A percentile compares a stretch with the other conserved stretches of the same genome.
phyloP scores from a whole-genome alignment of 306 rosid species.

The Dalbergia cochinchinensis region DNA sequence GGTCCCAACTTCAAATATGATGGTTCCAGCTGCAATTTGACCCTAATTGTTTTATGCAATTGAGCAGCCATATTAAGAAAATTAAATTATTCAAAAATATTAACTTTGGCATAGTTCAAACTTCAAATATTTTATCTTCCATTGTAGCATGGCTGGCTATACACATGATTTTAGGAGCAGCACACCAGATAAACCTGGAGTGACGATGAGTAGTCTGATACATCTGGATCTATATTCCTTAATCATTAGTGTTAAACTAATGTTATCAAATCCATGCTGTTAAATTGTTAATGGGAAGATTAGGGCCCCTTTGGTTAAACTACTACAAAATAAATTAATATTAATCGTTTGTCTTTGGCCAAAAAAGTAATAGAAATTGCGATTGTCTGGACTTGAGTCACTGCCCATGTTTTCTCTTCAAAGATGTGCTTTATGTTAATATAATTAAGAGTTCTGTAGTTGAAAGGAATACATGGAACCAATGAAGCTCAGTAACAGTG shows the following conservation, averaged over 20 bases:
- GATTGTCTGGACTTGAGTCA: slow-evolving; percentile 15
- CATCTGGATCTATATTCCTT: slow-evolving; percentile 27
- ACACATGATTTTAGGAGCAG: slow-evolving; percentile 20
- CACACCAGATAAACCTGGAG: neutral
- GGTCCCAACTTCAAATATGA: neutral
- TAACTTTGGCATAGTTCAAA: neutral
- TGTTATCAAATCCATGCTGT: neutral
- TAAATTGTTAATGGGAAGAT: neutral
- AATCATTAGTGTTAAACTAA: neutral
- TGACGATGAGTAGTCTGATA: neutral
- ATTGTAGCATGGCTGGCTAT: neutral
- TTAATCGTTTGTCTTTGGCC: neutral
- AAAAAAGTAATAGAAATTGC: neutral
- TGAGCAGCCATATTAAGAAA: slow-evolving; percentile 5
- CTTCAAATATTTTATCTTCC: neutral
- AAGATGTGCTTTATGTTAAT: slow-evolving; percentile 2
- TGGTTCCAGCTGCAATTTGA: neutral
- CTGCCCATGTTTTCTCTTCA: slow-evolving; percentile 23
- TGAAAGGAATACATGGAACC: slow-evolving; percentile 20
- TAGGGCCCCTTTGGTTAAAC: neutral
- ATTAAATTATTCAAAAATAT: neutral
- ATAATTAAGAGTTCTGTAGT: neutral
- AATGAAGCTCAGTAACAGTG: slow-evolving; percentile 18
- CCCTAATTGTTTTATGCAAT: neutral
- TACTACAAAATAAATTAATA: too few relatives aligned